Percentiles rank a stretch among this genome's conserved stretches.
phyloP scores from a whole-genome alignment of 2,329 filamentous ascomycete species.

The Tolypocladium cylindrosporum region DNA sequence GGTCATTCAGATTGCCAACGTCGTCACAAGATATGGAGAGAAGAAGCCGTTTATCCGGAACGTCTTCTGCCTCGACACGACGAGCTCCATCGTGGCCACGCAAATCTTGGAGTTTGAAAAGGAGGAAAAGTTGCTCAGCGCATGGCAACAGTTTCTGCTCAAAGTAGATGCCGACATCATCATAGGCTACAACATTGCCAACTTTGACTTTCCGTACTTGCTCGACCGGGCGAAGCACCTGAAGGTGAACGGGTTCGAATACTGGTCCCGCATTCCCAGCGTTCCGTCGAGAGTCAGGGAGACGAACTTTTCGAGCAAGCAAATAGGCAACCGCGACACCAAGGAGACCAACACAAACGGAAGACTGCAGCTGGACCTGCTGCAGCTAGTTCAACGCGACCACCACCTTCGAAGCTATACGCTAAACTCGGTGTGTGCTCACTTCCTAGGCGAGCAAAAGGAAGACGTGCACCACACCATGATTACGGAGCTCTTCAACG shows the following conservation, averaged over 20 bases:
- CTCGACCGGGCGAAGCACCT: slow-evolving; percentile 79
- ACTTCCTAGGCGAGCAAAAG: slow-evolving; percentile 95
- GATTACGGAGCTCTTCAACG: slow-evolving; percentile 97
- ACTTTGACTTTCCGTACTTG: slow-evolving; percentile 97
- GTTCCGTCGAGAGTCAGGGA: slow-evolving; percentile 63
- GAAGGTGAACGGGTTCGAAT: slow-evolving; percentile 71
- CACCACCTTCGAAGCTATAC: slow-evolving; percentile 95
- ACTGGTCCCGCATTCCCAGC: slow-evolving; percentile 72
- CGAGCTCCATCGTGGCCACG: slow-evolving; percentile 88
- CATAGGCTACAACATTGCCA: slow-evolving; percentile 96
- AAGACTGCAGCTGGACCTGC: slow-evolving; percentile 79
- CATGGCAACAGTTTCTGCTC: slow-evolving; percentile 83
- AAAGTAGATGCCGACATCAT: slow-evolving; percentile 94
- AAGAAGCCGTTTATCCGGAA: slow-evolving; percentile 93
- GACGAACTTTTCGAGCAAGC: slow-evolving; percentile 90
- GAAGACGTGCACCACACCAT: slow-evolving; percentile 98
- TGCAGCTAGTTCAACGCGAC: slow-evolving; percentile 92
- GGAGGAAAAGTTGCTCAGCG: slow-evolving; percentile 83
- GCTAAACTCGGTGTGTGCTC: slow-evolving; percentile 87
- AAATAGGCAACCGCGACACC: slow-evolving; percentile 93
- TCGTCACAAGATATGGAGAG: slow-evolving; percentile 91
- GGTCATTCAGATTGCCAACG: slow-evolving; percentile 95
- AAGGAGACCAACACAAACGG: slow-evolving; percentile 94
- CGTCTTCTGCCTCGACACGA: slow-evolving; percentile 89
- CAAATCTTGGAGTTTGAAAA: slow-evolving; percentile 75